These are phyloP conservation scores for Penicillium brasilianum DNA, from an alignment of 2,329 filamentous ascomycete species.

Conservation along the genomic window DNA sequence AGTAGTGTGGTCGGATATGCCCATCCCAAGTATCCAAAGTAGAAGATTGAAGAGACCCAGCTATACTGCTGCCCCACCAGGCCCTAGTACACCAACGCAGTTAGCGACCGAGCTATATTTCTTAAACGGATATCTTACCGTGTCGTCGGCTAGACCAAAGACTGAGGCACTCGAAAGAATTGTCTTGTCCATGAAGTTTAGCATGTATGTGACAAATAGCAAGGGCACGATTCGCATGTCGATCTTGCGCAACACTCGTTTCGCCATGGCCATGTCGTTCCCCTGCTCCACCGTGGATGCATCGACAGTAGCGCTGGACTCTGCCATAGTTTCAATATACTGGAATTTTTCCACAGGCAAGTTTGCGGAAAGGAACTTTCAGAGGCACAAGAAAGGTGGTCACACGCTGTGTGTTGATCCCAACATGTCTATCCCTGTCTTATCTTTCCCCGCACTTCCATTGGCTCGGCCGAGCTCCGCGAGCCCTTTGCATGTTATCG, in stretches of 20 bases:
- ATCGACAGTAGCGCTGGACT: constrained; percentile 6
- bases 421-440: constrained; percentile 10
- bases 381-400: neutral
- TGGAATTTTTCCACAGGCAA: no score
- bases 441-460: constrained; percentile 27
- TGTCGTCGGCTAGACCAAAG: constrained; percentile 60
- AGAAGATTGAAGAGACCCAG: constrained; percentile 38
- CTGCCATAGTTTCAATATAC: constrained; percentile 4
- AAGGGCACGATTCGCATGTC: constrained; percentile 61
- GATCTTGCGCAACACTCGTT: constrained; percentile 59
- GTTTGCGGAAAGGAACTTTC: no score
- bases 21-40: constrained; percentile 39
- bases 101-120: neutral
- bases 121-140: constrained; percentile 17
- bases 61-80: constrained; percentile 33
- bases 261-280: constrained; percentile 17
- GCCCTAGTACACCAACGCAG: constrained; percentile 3
- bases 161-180: constrained; percentile 62
- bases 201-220: constrained; percentile 62
- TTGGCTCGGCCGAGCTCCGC: constrained; percentile 12
- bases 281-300: constrained; percentile 15
- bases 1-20: constrained; percentile 34
- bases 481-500: constrained; percentile 16
- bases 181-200: constrained; percentile 68
- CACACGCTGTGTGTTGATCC: neutral